phyloP scores from a whole-genome alignment of 1,284 basidiomycete species.

The Moesziomyces sp. region DNA sequence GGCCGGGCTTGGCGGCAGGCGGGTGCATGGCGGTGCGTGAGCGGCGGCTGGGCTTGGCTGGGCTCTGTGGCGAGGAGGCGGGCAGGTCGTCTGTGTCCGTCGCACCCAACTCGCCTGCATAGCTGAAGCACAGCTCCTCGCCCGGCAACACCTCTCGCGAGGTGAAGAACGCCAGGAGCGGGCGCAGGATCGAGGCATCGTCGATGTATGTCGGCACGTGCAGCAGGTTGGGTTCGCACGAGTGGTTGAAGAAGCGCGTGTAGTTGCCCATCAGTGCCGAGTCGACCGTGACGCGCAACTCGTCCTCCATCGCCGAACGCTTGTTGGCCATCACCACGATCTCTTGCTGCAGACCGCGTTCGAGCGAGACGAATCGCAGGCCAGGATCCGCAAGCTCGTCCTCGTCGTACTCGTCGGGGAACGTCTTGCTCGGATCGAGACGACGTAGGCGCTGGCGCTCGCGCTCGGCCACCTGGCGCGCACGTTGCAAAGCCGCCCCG shows the following conservation, averaged over 20 bases:
- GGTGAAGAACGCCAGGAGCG: slow-evolving; percentile 78
- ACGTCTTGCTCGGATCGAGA: neutral
- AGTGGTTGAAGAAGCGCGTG: slow-evolving; percentile 72
- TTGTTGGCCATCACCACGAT: slow-evolving; percentile 1
- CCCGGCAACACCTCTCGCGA: slow-evolving; percentile 74
- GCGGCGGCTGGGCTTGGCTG: neutral
- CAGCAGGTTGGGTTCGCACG: slow-evolving; percentile 84
- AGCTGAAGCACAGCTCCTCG: slow-evolving; percentile 70
- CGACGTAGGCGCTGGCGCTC: neutral
- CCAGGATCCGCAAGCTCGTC: slow-evolving; percentile 6
- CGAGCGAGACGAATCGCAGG: slow-evolving; percentile 14
- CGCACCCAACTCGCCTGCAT: slow-evolving; percentile 10
- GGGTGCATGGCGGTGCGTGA: slow-evolving; percentile 11
- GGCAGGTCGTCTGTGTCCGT: neutral
- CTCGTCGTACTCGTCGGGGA: neutral
- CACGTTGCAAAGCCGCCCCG: neutral
- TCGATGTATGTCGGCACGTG: slow-evolving; percentile 79
- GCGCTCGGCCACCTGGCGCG: neutral
- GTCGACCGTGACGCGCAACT: slow-evolving; percentile 40
- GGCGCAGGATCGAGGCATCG: slow-evolving; percentile 73
- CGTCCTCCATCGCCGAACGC: slow-evolving; percentile 23
- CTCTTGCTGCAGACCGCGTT: neutral
- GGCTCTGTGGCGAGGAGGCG: slow-evolving; percentile 1
- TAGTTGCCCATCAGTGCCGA: slow-evolving; percentile 55
- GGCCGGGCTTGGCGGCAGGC: slow-evolving; percentile 12